Conservation (phyloP, 352 stramenopile species). For the Pythium sp. region DNA sequence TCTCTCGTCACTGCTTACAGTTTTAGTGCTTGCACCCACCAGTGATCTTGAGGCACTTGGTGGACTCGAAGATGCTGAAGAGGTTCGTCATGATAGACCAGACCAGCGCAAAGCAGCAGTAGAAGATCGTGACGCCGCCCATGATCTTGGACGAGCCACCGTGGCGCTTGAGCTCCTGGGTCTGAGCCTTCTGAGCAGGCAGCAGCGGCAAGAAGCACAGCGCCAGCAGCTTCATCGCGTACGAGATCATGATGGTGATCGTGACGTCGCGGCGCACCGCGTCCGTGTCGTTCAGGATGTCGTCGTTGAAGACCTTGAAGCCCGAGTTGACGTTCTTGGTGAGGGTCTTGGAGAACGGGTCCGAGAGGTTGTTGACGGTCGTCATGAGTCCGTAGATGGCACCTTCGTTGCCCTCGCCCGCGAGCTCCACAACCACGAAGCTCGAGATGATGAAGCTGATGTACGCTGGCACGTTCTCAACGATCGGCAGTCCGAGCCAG, state of each 20-base stretch:
- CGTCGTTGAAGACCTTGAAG: conserved; percentile 20
- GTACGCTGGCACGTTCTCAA: conserved; percentile 20
- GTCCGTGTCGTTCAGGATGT: conserved; percentile 19
- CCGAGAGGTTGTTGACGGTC: conserved; percentile 25
- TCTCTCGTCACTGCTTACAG: neutral
- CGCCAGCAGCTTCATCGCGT: conserved; percentile 23
- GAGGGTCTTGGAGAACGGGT: conserved; percentile 21
- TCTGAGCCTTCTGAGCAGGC: conserved; percentile 26
- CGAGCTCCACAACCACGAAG: conserved; percentile 27
- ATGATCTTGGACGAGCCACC: conserved; percentile 18
- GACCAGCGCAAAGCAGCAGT: conserved; percentile 19
- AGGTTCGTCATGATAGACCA: conserved; percentile 22
- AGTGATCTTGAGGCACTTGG: conserved; percentile 17
- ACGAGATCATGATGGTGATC: conserved; percentile 26
- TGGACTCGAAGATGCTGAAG: conserved; percentile 21
- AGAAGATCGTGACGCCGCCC: conserved; percentile 18
- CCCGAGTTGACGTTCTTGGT: conserved; percentile 22
- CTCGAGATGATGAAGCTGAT: conserved; percentile 29
- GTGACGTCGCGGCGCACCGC: conserved; percentile 25
- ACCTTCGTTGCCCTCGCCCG: conserved; percentile 29
- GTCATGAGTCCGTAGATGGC: conserved; percentile 30
- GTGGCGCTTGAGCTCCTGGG: conserved; percentile 25
- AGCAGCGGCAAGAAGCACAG: conserved; percentile 21
- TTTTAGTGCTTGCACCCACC: conserved; percentile 14
- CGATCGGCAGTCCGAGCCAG: conserved; percentile 23